These are phyloP conservation scores for Aspergillus melleus DNA, from an alignment of 2,329 filamentous ascomycete genomes.

Conservation along the genomic window DNA sequence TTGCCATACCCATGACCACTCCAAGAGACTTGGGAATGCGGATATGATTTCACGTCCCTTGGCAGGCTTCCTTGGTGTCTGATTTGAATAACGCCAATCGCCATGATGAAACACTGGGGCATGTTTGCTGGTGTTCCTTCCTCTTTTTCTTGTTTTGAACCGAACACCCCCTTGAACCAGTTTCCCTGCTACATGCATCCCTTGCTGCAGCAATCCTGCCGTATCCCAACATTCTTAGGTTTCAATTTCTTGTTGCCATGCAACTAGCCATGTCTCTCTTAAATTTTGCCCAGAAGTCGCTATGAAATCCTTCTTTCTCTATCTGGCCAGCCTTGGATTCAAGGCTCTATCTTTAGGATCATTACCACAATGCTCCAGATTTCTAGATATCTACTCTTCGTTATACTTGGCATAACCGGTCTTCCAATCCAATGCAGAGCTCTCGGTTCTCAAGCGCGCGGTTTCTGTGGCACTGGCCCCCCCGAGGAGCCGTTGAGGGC, in stretches of 20 bases:
- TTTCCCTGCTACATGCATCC: background rate
- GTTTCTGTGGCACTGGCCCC: slow-evolving; percentile 33
- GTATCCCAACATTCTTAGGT: slow-evolving; percentile 7
- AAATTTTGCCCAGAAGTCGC: background rate
- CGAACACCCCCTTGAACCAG: background rate
- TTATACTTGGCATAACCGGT: slow-evolving; percentile 20
- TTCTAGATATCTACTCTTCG: slow-evolving; percentile 17
- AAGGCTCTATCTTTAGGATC: background rate
- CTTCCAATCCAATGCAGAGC: slow-evolving; percentile 21
- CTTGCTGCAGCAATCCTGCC: slow-evolving; percentile 20
- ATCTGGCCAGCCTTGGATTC: background rate
- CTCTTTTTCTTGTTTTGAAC: background rate
- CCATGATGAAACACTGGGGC: background rate
- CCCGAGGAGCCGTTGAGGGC: slow-evolving; percentile 28
- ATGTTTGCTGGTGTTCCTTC: background rate
- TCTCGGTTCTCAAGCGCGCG: slow-evolving; percentile 18
- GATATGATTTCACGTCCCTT: no score
- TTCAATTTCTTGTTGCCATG: background rate
- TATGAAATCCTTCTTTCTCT: background rate
- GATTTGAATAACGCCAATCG: no score
- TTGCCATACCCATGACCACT: background rate
- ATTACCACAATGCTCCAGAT: slow-evolving; percentile 26
- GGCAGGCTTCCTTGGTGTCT: no score
- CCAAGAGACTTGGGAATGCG: background rate
- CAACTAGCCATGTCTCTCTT: slow-evolving; percentile 15